phyloP scores from a whole-genome alignment of 495 filamentous ascomycete genomes.

The Arthonia radiata region DNA sequence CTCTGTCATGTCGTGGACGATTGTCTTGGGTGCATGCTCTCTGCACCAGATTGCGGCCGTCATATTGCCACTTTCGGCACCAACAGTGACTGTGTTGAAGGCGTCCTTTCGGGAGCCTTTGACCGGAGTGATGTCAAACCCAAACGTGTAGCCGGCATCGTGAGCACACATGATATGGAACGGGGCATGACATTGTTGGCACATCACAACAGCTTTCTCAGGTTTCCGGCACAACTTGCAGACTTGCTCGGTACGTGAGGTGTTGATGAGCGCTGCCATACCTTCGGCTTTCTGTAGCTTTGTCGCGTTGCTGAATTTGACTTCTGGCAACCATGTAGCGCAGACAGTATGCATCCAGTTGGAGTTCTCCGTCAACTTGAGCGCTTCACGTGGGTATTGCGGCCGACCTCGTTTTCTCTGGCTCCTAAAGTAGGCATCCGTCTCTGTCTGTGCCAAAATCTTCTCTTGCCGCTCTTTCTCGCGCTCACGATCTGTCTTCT shows the following conservation, averaged over 20 bases:
- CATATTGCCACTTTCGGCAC: slow-evolving; percentile 50
- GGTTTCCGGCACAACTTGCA: slow-evolving; percentile 70
- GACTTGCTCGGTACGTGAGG: slow-evolving; percentile 36
- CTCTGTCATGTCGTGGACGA: slow-evolving; percentile 56
- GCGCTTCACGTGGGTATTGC: slow-evolving; percentile 59
- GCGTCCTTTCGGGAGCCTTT: slow-evolving; percentile 66
- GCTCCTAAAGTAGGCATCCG: slow-evolving; percentile 52
- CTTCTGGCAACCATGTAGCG: slow-evolving; percentile 72
- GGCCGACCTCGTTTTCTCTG: slow-evolving; percentile 67
- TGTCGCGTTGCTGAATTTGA: slow-evolving; percentile 68
- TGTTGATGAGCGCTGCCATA: slow-evolving; percentile 37
- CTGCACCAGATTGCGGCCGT: slow-evolving; percentile 74
- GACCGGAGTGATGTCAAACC: slow-evolving; percentile 74
- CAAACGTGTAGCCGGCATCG: slow-evolving; percentile 54
- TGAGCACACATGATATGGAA: slow-evolving; percentile 85
- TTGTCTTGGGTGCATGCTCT: slow-evolving; percentile 46
- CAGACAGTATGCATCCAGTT: slow-evolving; percentile 98
- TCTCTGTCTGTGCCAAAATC: slow-evolving; percentile 46
- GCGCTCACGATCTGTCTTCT: slow-evolving; percentile 77
- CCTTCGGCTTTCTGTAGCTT: slow-evolving; percentile 68
- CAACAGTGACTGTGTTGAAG: slow-evolving; percentile 45
- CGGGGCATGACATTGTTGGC: slow-evolving; percentile 52
- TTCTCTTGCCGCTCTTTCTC: slow-evolving; percentile 71
- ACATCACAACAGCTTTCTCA: slow-evolving; percentile 56
- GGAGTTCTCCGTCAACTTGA: slow-evolving; percentile 81